Evolutionary conservation across 768 basidiomycete species (phyloP).

Genomic region (Candolleomyces eurysporus): DNA sequence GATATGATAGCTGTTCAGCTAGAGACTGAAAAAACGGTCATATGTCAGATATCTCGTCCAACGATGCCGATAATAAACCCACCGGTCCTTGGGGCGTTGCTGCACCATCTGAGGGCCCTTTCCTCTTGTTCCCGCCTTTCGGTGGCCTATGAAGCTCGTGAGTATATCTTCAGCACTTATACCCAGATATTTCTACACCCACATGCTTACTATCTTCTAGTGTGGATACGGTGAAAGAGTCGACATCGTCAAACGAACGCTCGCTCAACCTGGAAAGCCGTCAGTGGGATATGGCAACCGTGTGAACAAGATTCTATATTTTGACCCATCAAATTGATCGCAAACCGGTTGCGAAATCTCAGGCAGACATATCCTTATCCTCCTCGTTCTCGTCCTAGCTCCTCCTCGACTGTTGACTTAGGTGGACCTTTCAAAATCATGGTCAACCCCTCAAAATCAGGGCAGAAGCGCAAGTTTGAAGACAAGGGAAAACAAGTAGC

Average conservation of each 20-base stretch:
- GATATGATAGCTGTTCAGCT: conserved; percentile 72
- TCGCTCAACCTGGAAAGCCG: too few relatives aligned
- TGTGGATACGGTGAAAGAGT: too few relatives aligned
- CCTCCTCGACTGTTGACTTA: too few relatives aligned
- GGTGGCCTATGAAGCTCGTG: conserved; percentile 35
- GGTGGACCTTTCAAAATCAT: conserved; percentile 18
- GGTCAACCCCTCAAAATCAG: conserved; percentile 38
- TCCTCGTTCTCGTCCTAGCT: too few relatives aligned
- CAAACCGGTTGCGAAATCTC: too few relatives aligned
- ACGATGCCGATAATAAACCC: conserved; percentile 8
- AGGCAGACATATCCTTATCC: too few relatives aligned
- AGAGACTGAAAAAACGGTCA: conserved; percentile 46
- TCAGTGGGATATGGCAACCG: too few relatives aligned
- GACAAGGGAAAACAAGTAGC: conserved; percentile 43
- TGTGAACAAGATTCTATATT: too few relatives aligned
- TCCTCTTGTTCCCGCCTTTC: conserved; percentile 41
- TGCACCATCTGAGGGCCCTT: conserved; percentile 43
- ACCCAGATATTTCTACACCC: neutral
- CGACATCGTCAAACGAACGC: too few relatives aligned
- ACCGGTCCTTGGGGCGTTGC: conserved; percentile 44
- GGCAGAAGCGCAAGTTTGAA: conserved; percentile 46
- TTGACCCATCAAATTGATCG: too few relatives aligned
- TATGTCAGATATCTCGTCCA: neutral
- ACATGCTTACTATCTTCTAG: conserved; percentile 3
- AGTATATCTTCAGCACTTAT: neutral